phyloP scores from a whole-genome alignment of 768 basidiomycete genomes.

The Leccinum subtestaceum region DNA sequence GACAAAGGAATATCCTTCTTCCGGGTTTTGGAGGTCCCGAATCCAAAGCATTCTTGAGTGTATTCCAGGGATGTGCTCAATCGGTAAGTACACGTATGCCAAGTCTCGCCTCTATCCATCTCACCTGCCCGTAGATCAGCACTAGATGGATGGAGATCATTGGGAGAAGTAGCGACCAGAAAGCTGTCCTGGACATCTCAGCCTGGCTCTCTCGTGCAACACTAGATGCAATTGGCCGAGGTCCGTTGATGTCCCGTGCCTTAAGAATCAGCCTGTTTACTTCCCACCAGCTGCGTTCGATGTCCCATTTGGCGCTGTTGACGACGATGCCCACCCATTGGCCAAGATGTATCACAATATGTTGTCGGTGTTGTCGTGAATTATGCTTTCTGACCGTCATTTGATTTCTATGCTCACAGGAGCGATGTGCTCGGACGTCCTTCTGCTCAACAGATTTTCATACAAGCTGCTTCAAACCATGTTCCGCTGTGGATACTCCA shows the following conservation, averaged over 20 bases:
- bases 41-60: conserved; percentile 46
- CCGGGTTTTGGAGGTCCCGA: conserved; percentile 54
- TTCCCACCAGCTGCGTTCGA: conserved; percentile 42
- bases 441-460: conserved; percentile 16
- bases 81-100: conserved; percentile 12
- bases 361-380: conserved; percentile 6
- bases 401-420: conserved; percentile 9
- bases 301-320: conserved; percentile 38
- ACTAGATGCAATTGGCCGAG: conserved; percentile 42
- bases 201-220: background rate
- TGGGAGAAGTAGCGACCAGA: background rate
- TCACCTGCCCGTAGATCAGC: background rate
- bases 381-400: conserved; percentile 2
- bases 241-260: conserved; percentile 21
- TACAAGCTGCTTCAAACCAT: conserved; percentile 10
- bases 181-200: background rate
- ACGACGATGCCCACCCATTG: conserved; percentile 11
- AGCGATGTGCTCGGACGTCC: conserved; percentile 15
- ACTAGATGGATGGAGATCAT: background rate
- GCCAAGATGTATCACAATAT: conserved; percentile 8
- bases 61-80: conserved; percentile 41
- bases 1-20: conserved; percentile 53
- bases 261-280: background rate
- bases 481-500: conserved; percentile 26
- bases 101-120: background rate